Conservation (phyloP, 2,329 filamentous ascomycete species). For the Emmonsiellopsis sp. region DNA sequence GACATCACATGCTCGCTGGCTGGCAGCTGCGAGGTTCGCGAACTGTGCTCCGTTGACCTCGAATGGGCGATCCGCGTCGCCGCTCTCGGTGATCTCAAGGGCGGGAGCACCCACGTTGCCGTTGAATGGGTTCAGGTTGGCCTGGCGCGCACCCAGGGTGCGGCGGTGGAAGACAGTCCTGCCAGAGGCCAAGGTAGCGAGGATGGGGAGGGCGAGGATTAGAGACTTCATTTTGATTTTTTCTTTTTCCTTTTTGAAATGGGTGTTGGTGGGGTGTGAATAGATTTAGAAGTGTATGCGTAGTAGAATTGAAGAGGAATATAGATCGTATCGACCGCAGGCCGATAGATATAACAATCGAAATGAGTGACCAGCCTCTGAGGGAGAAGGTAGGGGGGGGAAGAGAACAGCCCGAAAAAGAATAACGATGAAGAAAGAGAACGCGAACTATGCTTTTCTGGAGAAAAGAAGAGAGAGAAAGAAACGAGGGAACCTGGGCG, state of each 20-base stretch:
- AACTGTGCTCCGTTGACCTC: conserved; percentile 1
- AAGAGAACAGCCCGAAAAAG: background rate
- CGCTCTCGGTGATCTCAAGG: background rate
- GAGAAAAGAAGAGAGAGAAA: background rate
- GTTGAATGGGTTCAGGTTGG: background rate
- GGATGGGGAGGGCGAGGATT: background rate
- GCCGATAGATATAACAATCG: background rate
- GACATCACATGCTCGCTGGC: background rate
- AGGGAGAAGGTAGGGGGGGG: background rate
- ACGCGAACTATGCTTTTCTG: background rate
- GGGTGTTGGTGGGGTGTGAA: background rate
- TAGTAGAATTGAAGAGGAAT: background rate
- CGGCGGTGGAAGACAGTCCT: background rate
- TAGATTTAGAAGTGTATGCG: background rate
- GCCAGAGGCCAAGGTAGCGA: conserved; percentile 1
- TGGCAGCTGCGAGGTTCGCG: background rate
- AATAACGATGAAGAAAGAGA: background rate
- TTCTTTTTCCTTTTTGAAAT: background rate
- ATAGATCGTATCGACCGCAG: background rate
- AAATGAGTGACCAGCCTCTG: conserved; percentile 7
- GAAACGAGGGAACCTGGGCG: background rate
- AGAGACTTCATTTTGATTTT: background rate
- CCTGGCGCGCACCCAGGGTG: background rate
- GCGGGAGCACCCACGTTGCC: background rate
- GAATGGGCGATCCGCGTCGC: background rate